Evolutionary conservation across 2,329 filamentous ascomycete species (phyloP).

Genomic region (Aspergillus carbonarius): DNA sequence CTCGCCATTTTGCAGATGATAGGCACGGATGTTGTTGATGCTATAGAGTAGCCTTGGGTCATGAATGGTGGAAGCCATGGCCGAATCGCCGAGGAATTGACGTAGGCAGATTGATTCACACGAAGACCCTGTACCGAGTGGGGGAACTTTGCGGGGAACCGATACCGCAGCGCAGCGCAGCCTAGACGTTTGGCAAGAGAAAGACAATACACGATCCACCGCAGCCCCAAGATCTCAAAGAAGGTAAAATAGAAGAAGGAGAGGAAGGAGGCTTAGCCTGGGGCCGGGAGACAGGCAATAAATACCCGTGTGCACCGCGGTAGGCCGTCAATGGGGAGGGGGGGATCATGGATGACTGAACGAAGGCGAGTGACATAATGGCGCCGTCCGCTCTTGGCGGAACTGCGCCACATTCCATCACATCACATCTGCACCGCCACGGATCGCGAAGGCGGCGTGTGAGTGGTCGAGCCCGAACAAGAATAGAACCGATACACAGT

Average conservation of each 20-base stretch:
- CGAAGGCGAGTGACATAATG: conserved; percentile 14
- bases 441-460: background rate
- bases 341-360: background rate
- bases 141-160: conserved; percentile 4
- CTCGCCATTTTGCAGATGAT: conserved; percentile 83
- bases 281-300: conserved; percentile 7
- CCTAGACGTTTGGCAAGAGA: background rate
- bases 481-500: conserved; percentile 6
- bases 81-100: background rate
- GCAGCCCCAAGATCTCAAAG: background rate
- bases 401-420: conserved; percentile 26
- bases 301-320: background rate
- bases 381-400: conserved; percentile 7
- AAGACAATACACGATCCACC: background rate
- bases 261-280: conserved; percentile 5
- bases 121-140: background rate
- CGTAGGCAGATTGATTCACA: background rate
- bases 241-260: conserved; percentile 1
- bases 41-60: conserved; percentile 44
- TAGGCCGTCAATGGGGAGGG: background rate
- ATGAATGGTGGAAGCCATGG: conserved; percentile 30
- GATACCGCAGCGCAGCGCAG: background rate
- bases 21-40: conserved; percentile 82
- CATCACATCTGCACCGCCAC: conserved; percentile 25
- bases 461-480: conserved; percentile 10